Percentiles rank a stretch among this genome's conserved stretches.
phyloP scores from a whole-genome alignment of 495 filamentous ascomycete species.

The Aspergillus conjunctus region DNA sequence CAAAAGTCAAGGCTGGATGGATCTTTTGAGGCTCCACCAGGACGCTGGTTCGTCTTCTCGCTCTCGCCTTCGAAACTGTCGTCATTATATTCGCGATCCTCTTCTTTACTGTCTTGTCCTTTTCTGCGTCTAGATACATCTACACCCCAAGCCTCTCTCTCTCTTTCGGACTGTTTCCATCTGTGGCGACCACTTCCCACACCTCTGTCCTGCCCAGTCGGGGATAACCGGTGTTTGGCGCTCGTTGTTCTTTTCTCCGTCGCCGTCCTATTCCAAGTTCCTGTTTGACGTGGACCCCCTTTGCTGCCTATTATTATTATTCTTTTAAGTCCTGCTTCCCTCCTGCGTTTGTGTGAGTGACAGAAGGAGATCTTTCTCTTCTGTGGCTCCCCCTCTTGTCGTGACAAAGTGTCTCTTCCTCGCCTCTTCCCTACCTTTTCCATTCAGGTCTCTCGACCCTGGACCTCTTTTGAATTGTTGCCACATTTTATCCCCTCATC shows the following conservation, averaged over 20 bases:
- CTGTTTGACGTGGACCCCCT: background rate
- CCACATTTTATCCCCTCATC: conserved; percentile 23
- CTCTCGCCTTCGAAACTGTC: conserved; percentile 4
- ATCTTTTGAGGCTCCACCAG: conserved; percentile 10
- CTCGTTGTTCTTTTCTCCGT: conserved; percentile 12
- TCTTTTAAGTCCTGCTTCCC: background rate
- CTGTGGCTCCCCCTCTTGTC: conserved; percentile 27
- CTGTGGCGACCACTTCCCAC: conserved; percentile 1
- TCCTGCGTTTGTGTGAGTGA: conserved; percentile 26
- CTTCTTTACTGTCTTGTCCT: too few species aligned
- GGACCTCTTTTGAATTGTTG: conserved; percentile 22
- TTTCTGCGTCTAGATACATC: background rate
- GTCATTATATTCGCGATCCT: background rate
- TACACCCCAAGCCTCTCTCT: background rate
- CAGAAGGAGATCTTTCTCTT: conserved; percentile 21
- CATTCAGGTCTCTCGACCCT: conserved; percentile 26
- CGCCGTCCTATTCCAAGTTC: conserved; percentile 5
- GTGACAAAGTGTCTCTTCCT: conserved; percentile 30
- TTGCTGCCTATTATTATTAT: conserved; percentile 12
- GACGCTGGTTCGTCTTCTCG: background rate
- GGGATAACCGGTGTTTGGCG: conserved; percentile 28
- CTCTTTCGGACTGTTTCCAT: background rate
- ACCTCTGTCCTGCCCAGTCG: conserved; percentile 13
- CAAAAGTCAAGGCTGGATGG: conserved; percentile 8
- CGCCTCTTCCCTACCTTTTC: conserved; percentile 21